A percentile compares a stretch with the other conserved stretches of the same genome.
Evolutionary conservation across 129 eudicot genomes (phyloP).

Genomic region (Cynara cardunculus): DNA sequence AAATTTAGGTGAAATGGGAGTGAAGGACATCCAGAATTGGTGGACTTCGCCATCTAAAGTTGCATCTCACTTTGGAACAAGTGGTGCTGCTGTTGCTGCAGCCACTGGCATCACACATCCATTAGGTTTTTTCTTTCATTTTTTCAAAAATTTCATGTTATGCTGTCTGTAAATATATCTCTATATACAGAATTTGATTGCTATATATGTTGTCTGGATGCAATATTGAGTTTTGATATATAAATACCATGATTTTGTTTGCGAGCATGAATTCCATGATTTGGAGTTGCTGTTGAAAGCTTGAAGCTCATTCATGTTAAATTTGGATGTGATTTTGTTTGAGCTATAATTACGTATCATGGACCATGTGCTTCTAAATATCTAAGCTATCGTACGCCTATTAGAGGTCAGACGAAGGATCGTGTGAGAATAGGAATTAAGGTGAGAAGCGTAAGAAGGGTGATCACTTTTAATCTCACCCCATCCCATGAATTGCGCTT

Average conservation of each 20-base stretch:
- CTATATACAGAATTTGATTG: not conserved
- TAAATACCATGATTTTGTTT: not conserved
- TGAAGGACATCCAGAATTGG: constrained; percentile 37
- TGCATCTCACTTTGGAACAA: constrained; percentile 82
- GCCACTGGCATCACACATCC: constrained; percentile 93
- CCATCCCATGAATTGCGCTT: too few species aligned
- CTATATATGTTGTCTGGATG: not conserved
- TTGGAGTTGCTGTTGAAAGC: not conserved
- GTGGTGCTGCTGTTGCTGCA: constrained; percentile 88
- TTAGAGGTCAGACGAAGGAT: too few species aligned
- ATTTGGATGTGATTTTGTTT: not conserved
- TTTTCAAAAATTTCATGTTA: not conserved
- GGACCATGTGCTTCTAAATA: not conserved
- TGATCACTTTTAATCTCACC: too few species aligned
- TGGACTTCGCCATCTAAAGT: constrained; percentile 60
- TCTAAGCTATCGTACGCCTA: too few species aligned
- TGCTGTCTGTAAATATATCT: not conserved
- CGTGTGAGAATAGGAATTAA: too few species aligned
- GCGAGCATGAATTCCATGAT: not conserved
- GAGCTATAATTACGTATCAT: not conserved
- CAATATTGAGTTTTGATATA: not conserved
- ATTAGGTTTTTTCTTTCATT: constrained; percentile 55
- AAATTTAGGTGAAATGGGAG: constrained; percentile 37
- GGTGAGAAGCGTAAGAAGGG: too few species aligned
- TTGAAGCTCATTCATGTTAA: not conserved